Evolutionary conservation across 805 yeast genomes (phyloP), one percentile per base, ranked within the genome.

Genomic region (Brettanomyces bruxellensis): DNA sequence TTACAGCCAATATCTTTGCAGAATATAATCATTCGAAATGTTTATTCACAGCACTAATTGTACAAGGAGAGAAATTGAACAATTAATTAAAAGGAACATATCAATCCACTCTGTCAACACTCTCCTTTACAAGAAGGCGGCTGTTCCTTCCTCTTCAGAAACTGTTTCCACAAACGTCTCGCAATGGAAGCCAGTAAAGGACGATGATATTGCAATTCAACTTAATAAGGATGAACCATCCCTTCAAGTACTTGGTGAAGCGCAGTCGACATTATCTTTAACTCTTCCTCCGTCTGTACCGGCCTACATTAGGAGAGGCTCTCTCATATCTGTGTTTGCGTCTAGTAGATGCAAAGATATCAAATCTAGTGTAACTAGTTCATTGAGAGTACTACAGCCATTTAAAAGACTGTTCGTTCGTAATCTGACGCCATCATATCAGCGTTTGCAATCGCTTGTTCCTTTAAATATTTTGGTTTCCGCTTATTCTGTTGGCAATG

Each of bases 261-360:
- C 80, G 2, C 71, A 75, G 23, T 65, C 79, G 0, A 66, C 78
- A 0, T 59, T 79, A 23, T 66, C 75, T 5, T 58, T 79, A n/a
- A 62, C 69, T 1, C 56, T 76, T n/a, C 80, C 82, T 1, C 79
- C 86, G 1, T 79, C 85, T 0, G 62, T 76, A 1, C 84, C 86
- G 0, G 60, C 78, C 2, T 65, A 67, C 49, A 60, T 79, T 11
- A 67, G 72, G 38, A 65, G 69, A 37, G 75, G 78, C 3, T 68
- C 83, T 0, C 56, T 81, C 30, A 59, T 81, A 43, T 66, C 81
- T 3, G 58, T 80, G 1, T 75, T 69, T 49, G 54, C 63, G 42
- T 14, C 52, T 45, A 44, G 45, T 25, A 28, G 46, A 5, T 22
- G 32, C 13, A 25, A 42, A 1, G 71, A 71, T 13, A 51, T 51